Base-by-base conservation (phyloP, 305 asterid genomes). In the Fraxinus paxiana region DNA sequence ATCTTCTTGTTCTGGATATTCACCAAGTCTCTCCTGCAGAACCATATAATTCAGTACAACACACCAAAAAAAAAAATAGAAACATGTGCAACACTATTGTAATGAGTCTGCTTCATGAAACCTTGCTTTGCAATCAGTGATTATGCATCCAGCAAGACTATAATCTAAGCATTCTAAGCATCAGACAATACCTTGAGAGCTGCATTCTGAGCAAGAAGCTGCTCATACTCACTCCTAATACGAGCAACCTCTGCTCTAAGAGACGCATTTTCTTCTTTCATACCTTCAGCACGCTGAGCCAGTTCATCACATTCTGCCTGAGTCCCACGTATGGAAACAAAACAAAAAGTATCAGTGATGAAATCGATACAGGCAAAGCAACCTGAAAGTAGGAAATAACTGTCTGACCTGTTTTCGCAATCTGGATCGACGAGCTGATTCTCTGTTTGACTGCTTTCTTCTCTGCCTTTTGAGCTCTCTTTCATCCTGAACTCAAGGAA, bases 261-360 rank as follows among this genome's bases (percentile, higher is more conserved):
- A 56, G 94, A 87, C 17, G 90, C 85, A 86, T 93, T 93, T 86
- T 93, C 98, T 80, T 88, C 96, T 77, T 89, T 88, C 80, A 93
- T 85, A 65, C 78, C 82, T 30, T 92, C 97, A 35, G 97, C 91
- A 61, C 90, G 94, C 84, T 86, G 92, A 28, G 94, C 92, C 83
- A 92, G 85, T 82, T 92, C 95, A 86, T 92, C 97, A 30, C 94
- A 91, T 87, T 91, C 97, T 69, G 91, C 94, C 97, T 92, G 88
- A 78, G 74, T 79, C 82, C 85, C 78, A 78, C 37, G 13, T 41
- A 41, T 35, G 69, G 63, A 12, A 2, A 2, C 46, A 37, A 51
- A 51, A 15, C 22, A 54, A n/a, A 24, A 83, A 79, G 77, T 54
- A 54, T 80, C 33, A 67, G 61, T n/a, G 20, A 33, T 73, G 72